phyloP scores from a whole-genome alignment of 2,329 filamentous ascomycete species.

The Pseudocercospora pini-densiflorae region DNA sequence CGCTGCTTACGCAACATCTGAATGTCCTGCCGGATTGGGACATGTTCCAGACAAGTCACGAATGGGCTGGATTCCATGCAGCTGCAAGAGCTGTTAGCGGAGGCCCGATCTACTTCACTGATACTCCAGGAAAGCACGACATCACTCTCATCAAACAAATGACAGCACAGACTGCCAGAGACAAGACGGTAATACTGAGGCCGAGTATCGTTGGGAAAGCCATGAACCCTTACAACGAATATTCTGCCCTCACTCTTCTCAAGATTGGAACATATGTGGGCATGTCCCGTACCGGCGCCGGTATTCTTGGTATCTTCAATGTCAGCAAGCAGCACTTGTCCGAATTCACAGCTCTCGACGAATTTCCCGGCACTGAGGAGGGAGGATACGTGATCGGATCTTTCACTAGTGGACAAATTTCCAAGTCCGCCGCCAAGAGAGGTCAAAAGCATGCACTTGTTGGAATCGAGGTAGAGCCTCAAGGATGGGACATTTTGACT shows the following conservation, averaged over 20 bases:
- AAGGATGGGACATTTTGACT: conserved; percentile 61
- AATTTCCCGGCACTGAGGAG: conserved; percentile 73
- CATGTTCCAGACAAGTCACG: conserved; percentile 71
- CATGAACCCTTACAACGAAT: conserved; percentile 74
- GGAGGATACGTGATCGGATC: conserved; percentile 73
- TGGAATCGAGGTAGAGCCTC: conserved; percentile 63
- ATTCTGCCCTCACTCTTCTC: conserved; percentile 73
- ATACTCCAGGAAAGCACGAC: conserved; percentile 82
- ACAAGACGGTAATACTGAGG: conserved; percentile 78
- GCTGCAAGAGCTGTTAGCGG: conserved; percentile 88
- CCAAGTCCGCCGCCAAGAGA: conserved; percentile 46
- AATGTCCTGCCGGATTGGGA: conserved; percentile 87
- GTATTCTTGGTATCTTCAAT: conserved; percentile 86
- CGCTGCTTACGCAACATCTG: conserved; percentile 78
- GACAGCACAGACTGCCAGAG: conserved; percentile 72
- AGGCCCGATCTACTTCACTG: conserved; percentile 93
- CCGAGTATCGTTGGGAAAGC: conserved; percentile 75
- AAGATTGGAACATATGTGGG: conserved; percentile 82
- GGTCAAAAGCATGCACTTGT: conserved; percentile 55
- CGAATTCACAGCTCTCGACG: conserved; percentile 71
- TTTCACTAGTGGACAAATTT: conserved; percentile 69
- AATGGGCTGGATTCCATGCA: conserved; percentile 82
- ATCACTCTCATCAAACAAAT: conserved; percentile 77
- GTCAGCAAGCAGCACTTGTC: conserved; percentile 65
- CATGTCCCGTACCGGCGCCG: conserved; percentile 67